Evolutionary conservation across 106 monocot genomes (phyloP).

Genomic region (Allium sativum): DNA sequence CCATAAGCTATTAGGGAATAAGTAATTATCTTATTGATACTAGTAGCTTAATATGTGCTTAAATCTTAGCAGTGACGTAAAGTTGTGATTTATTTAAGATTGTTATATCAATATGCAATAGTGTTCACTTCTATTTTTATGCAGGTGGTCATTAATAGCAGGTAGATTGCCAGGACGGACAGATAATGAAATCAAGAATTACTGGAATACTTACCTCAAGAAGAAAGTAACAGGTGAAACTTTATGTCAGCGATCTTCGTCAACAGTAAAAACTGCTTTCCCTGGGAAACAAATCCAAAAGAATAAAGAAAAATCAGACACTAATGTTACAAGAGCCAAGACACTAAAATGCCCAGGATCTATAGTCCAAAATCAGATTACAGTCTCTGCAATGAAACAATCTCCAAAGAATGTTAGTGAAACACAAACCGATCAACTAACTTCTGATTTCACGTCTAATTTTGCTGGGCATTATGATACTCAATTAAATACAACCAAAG

Average conservation of each 20-base stretch:
- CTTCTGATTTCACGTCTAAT: neutral
- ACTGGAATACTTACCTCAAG: slow-evolving; percentile 5
- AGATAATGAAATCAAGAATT: slow-evolving; percentile 8
- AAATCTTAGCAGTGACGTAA: too few species aligned
- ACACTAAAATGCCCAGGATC: neutral
- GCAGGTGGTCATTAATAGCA: slow-evolving; percentile 7
- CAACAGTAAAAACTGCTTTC: neutral
- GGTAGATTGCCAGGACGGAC: slow-evolving; percentile 7
- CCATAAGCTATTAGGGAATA: slow-evolving; percentile 6
- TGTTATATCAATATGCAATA: neutral
- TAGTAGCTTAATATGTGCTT: too few species aligned
- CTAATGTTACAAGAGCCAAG: neutral
- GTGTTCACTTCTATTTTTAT: neutral
- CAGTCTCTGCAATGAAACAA: neutral
- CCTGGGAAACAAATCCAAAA: neutral
- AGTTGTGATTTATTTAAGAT: neutral
- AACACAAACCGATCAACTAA: neutral
- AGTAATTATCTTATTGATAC: neutral
- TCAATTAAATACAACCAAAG: neutral
- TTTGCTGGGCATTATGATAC: neutral
- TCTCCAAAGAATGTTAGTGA: too few species aligned
- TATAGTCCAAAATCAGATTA: neutral
- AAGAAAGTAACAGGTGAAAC: neutral
- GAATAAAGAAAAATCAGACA: neutral
- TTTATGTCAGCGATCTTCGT: neutral